phyloP scores from a whole-genome alignment of 352 stramenopile species.

The Globisporangium yorkense region DNA sequence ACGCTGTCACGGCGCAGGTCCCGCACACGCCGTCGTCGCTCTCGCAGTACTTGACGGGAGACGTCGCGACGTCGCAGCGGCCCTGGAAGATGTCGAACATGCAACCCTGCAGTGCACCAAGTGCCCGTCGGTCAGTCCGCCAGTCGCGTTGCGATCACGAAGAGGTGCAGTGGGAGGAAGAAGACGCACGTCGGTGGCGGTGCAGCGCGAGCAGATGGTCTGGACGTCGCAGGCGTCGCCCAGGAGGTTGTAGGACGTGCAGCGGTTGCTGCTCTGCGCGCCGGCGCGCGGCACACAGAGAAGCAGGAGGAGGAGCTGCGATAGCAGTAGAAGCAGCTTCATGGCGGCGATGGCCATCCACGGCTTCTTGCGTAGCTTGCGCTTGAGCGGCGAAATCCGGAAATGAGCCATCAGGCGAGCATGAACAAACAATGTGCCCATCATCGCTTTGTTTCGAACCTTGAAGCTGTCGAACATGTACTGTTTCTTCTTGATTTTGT shows the following conservation, averaged over 20 bases:
- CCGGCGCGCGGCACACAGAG: background rate
- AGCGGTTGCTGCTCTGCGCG: slow-evolving; percentile 12
- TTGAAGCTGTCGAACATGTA: no score
- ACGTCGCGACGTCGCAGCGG: slow-evolving; percentile 17
- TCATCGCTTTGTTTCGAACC: no score
- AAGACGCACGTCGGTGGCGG: slow-evolving; percentile 22
- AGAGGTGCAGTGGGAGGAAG: background rate
- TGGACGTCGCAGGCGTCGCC: slow-evolving; percentile 35
- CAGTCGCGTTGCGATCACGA: no score
- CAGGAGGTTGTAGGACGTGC: slow-evolving; percentile 22
- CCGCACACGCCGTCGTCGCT: slow-evolving; percentile 19
- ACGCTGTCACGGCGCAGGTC: slow-evolving; percentile 22
- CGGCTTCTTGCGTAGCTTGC: no score
- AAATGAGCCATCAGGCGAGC: no score
- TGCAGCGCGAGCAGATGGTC: slow-evolving; percentile 32
- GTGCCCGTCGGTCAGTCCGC: background rate
- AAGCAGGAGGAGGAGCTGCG: background rate
- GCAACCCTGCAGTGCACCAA: slow-evolving; percentile 20
- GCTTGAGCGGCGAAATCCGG: no score
- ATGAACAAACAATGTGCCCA: no score
- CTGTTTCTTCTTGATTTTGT: no score
- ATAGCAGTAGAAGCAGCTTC: background rate
- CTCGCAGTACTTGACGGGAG: slow-evolving; percentile 23
- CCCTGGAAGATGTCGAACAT: slow-evolving; percentile 27
- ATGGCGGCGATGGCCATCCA: background rate